phyloP scores from a whole-genome alignment of 2,329 filamentous ascomycete genomes.

The Sarocladium strictum region DNA sequence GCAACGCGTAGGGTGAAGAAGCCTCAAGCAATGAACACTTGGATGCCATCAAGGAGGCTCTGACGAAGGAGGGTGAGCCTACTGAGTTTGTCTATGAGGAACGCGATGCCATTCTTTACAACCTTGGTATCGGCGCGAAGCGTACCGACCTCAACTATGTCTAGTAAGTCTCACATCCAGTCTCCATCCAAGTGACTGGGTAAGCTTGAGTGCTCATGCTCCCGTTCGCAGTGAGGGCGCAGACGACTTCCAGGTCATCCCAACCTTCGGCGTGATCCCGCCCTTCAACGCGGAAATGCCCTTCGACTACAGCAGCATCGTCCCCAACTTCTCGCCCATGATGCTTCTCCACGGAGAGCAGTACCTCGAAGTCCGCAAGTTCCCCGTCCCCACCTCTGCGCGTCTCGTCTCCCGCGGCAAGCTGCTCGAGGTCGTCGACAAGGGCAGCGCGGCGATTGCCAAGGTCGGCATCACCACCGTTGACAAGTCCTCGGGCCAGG shows the following conservation, averaged over 20 bases:
- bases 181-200: background rate
- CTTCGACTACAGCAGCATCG: constrained; percentile 73
- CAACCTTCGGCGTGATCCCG: constrained; percentile 96
- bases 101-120: constrained; percentile 89
- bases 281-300: constrained; percentile 78
- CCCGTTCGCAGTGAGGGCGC: constrained; percentile 54
- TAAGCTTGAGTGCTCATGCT: background rate
- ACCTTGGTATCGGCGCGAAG: constrained; percentile 89
- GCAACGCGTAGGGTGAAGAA: constrained; percentile 13
- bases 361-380: constrained; percentile 90
- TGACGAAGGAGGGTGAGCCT: constrained; percentile 62
- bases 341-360: constrained; percentile 99
- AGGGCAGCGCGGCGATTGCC: constrained; percentile 82
- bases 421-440: constrained; percentile 93
- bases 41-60: constrained; percentile 67
- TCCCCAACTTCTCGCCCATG: constrained; percentile 96
- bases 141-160: constrained; percentile 80
- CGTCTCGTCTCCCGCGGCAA: constrained; percentile 69
- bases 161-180: constrained; percentile 43
- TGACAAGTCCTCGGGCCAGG: constrained; percentile 77
- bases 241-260: constrained; percentile 88
- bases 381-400: constrained; percentile 80
- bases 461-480: constrained; percentile 76
- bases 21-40: constrained; percentile 58
- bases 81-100: constrained; percentile 81